Conservation (phyloP, 148 eudicot species). For the Arctostaphylos glauca region DNA sequence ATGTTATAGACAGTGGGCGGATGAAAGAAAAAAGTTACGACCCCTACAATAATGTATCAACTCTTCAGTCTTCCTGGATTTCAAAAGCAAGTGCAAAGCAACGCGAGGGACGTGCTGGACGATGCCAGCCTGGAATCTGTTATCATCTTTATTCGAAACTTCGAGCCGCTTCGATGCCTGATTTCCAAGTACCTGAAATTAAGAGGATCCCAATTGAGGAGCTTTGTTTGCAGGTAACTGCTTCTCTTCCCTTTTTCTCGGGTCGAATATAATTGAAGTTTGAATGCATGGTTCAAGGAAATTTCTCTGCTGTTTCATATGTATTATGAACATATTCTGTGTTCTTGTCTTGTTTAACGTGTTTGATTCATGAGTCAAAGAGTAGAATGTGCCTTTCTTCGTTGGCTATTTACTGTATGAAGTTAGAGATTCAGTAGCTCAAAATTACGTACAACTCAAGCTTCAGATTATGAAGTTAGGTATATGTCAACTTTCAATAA, state of each 20-base stretch:
- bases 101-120: conserved; percentile 99
- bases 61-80: conserved; percentile 88
- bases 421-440: background rate
- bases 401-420: background rate
- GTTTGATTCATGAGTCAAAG: background rate
- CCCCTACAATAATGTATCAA: conserved; percentile 81
- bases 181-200: conserved; percentile 91
- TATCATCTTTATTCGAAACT: conserved; percentile 84
- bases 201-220: conserved; percentile 88
- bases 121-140: conserved; percentile 94
- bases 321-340: background rate
- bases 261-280: background rate
- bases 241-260: conserved; percentile 14
- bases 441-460: background rate
- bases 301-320: background rate
- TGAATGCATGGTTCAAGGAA: background rate
- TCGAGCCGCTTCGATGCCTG: conserved; percentile 64
- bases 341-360: conserved; percentile 1
- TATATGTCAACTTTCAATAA: background rate
- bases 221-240: conserved; percentile 86
- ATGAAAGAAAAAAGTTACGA: conserved; percentile 96
- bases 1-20: conserved; percentile 87
- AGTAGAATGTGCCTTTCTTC: conserved; percentile 5
- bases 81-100: conserved; percentile 97
- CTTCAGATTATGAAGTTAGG: background rate